Base-by-base conservation (phyloP, 768 basidiomycete genomes). In the Russula ochroleuca region DNA sequence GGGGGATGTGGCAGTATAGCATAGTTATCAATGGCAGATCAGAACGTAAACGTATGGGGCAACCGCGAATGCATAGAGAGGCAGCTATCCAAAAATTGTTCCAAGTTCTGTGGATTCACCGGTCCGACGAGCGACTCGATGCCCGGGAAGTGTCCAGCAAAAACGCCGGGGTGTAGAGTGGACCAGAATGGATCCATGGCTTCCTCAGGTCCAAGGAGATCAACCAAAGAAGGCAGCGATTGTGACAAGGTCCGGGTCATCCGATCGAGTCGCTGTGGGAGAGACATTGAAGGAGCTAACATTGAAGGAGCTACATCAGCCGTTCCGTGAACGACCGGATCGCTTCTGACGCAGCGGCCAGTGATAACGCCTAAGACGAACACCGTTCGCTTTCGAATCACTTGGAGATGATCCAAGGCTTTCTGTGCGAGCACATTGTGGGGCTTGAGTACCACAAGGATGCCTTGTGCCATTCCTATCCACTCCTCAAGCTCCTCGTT, bases 401-500 rank as follows among this genome's bases (percentile, higher is more conserved):
- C 66, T 14, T 62, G 59, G 21, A 71, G 5, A 25, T 64, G 56
- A 15, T 65, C 55, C 28, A 71, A 51, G 23, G 68, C 70, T 21
- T 64, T 71, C 14, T 45, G 43, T 7, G 65, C 69, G 3, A 70
- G 62, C 3, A 57, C 49, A 40, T 70, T 70, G 14, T 59, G 54
- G 40, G 69, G 59, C 19, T 52, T 56, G 19, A 67, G 37, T 9
- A 41, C 43, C 40, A 38, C n/a, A 5, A 70, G 60, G 50, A 70
- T 38, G 38, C 59, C 60, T 43, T 63, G 64, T 10, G 69, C 68
- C 43, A 70, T 54, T 21, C 59, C 57, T 31, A 71, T 66, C 70
- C 70, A 71, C 41, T 70, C 70, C 54, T 69, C 70, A 2, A 71
- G 52, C 58, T 70, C 70, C 52, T 71, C 67, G 28, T 66, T 69